These are phyloP conservation scores for Pachysandra terminalis DNA, from an alignment of 164 flowering plant genomes.

Conservation along the genomic window DNA sequence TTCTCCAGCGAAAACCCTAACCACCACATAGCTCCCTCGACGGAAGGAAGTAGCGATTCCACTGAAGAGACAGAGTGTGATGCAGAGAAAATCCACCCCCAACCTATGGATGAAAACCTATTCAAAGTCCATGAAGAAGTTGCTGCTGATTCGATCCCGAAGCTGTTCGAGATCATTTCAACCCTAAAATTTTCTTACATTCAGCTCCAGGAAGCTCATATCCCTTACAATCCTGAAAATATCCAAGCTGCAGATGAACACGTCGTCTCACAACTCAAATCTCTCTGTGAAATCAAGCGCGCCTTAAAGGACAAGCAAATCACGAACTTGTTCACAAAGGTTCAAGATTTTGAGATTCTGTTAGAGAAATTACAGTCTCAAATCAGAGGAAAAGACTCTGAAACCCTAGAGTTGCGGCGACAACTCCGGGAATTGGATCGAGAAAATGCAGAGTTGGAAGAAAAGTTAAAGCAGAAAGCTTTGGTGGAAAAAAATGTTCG, in stretches of 20 bases:
- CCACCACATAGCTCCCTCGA: neutral
- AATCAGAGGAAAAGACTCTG: conserved; percentile 23
- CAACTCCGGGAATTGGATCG: conserved; percentile 29
- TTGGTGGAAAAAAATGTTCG: conserved; percentile 19
- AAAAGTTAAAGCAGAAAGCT: conserved; percentile 18
- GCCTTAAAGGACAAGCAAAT: conserved; percentile 31
- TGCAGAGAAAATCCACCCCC: conserved; percentile 37
- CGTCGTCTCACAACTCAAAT: conserved; percentile 31
- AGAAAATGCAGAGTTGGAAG: conserved; percentile 23
- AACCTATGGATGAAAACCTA: conserved; percentile 16
- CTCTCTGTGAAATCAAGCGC: conserved; percentile 37
- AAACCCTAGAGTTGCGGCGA: conserved; percentile 23
- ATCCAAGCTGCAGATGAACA: conserved; percentile 43
- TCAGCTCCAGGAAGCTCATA: conserved; percentile 58
- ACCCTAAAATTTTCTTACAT: conserved; percentile 47
- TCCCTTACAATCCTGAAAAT: conserved; percentile 42
- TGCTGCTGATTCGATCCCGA: conserved; percentile 15
- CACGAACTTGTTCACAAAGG: conserved; percentile 20
- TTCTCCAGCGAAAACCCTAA: conserved; percentile 34
- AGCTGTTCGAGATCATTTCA: conserved; percentile 43
- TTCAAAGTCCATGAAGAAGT: conserved; percentile 11
- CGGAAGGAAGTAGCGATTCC: conserved; percentile 25
- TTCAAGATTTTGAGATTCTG: conserved; percentile 24
- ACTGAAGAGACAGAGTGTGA: conserved; percentile 24
- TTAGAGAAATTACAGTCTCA: conserved; percentile 34